These are phyloP conservation scores for Saturnispora mendoncae DNA, from an alignment of 805 yeast species.

Conservation along the genomic window DNA sequence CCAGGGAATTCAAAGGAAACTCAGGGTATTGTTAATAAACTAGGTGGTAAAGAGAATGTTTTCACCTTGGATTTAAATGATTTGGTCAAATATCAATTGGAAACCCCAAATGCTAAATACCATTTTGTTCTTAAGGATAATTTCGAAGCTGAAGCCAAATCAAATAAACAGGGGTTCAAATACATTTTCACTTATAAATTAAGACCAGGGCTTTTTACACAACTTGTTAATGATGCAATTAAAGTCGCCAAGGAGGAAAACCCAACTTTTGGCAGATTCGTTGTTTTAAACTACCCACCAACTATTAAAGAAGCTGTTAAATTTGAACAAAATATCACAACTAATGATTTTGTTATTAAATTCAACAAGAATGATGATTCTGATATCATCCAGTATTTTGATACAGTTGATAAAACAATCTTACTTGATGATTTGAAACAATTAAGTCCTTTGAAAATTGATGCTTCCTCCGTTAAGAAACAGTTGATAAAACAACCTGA, in stretches of 20 bases:
- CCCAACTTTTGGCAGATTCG: constrained; percentile 37
- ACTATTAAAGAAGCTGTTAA: constrained; percentile 57
- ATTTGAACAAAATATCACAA: constrained; percentile 63
- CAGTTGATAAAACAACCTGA: not conserved
- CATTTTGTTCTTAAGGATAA: constrained; percentile 44
- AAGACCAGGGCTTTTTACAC: constrained; percentile 41
- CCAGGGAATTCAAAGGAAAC: no score
- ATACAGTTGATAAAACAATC: constrained; percentile 50
- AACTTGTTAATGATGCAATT: constrained; percentile 34
- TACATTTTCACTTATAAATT: constrained; percentile 26
- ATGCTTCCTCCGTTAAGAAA: not conserved
- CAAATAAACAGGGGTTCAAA: constrained; percentile 19
- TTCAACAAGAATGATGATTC: constrained; percentile 28
- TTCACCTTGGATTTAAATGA: constrained; percentile 47
- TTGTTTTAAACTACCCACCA: constrained; percentile 52
- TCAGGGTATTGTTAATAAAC: no score
- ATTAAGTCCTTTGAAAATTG: constrained; percentile 8
- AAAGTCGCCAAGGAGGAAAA: constrained; percentile 19
- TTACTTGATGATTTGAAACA: constrained; percentile 17
- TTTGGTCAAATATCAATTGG: constrained; percentile 39
- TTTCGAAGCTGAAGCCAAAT: constrained; percentile 22
- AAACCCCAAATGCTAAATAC: constrained; percentile 31
- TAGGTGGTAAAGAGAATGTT: no score
- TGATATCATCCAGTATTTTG: constrained; percentile 54
- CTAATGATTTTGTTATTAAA: constrained; percentile 33